These are phyloP conservation scores for Alternaria angustiovoidea DNA, from an alignment of 2,329 filamentous ascomycete species.

Conservation along the genomic window DNA sequence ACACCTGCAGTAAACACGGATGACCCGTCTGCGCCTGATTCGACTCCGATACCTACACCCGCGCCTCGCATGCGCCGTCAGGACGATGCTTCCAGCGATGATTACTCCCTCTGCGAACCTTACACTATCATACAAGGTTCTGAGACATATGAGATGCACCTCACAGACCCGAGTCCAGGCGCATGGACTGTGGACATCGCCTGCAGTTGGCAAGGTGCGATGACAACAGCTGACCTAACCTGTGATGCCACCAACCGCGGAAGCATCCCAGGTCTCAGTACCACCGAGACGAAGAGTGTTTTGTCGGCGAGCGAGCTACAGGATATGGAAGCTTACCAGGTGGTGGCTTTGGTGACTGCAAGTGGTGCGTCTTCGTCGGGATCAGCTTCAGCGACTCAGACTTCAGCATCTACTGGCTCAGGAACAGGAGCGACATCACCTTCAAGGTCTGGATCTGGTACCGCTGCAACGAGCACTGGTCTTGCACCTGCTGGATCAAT, in stretches of 20 bases:
- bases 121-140: slow-evolving; percentile 38
- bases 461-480: slow-evolving; percentile 21
- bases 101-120: slow-evolving; percentile 26
- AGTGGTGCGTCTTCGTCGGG: slow-evolving; percentile 12
- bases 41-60: slow-evolving; percentile 23
- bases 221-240: slow-evolving; percentile 32
- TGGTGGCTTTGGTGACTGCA: slow-evolving; percentile 24
- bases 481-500: slow-evolving; percentile 29
- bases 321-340: slow-evolving; percentile 10
- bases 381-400: slow-evolving; percentile 10
- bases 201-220: slow-evolving; percentile 34
- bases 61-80: slow-evolving; percentile 31
- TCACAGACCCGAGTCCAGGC: slow-evolving; percentile 30
- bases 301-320: slow-evolving; percentile 18
- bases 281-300: slow-evolving; percentile 3
- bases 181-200: slow-evolving; percentile 29
- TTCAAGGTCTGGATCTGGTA: slow-evolving; percentile 19
- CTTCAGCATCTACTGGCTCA: neutral
- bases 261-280: neutral
- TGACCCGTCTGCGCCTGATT: neutral
- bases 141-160: slow-evolving; percentile 27
- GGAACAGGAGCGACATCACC: slow-evolving; percentile 16
- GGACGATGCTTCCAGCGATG: slow-evolving; percentile 3
- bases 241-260: slow-evolving; percentile 29
- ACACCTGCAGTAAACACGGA: neutral